A percentile compares a stretch with the other conserved stretches of the same genome.
Conservation (phyloP, 1,139 yeast genomes). For the Suhomyces bokatorum region DNA sequence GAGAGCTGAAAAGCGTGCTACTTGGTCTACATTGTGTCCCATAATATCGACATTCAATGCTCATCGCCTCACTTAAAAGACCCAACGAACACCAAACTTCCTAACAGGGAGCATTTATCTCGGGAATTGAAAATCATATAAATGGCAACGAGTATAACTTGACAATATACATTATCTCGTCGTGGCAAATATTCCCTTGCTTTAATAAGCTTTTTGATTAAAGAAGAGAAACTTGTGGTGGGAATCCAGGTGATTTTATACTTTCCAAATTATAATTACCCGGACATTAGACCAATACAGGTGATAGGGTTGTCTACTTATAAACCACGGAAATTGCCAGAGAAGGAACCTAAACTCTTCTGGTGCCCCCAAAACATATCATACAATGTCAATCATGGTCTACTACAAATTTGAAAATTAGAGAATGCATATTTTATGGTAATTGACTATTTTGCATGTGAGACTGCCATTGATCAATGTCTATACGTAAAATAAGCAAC, state of each 20-base stretch:
- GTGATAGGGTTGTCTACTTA: not conserved
- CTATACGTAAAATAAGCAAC: slow-evolving; percentile 71
- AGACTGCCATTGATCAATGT: slow-evolving; percentile 45
- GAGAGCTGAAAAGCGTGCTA: not conserved
- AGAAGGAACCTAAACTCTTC: too few relatives aligned
- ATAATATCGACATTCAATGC: slow-evolving; percentile 59
- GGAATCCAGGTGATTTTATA: slow-evolving; percentile 10
- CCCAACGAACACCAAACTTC: slow-evolving; percentile 59
- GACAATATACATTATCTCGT: slow-evolving; percentile 61
- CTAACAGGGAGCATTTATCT: slow-evolving; percentile 54
- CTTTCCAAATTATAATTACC: slow-evolving; percentile 7
- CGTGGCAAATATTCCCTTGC: slow-evolving; percentile 70
- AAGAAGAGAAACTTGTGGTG: slow-evolving; percentile 27
- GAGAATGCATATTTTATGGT: not conserved
- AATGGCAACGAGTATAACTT: slow-evolving; percentile 71
- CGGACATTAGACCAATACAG: slow-evolving; percentile 2
- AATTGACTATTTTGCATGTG: not conserved
- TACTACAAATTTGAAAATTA: not conserved
- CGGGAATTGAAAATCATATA: slow-evolving; percentile 45
- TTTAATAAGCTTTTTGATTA: slow-evolving; percentile 56
- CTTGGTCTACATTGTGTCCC: slow-evolving; percentile 46
- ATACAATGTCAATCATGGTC: not conserved
- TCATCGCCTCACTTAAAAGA: slow-evolving; percentile 54
- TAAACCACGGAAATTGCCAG: not conserved
- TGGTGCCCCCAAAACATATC: too few relatives aligned